Conservation (phyloP, 805 yeast genomes). For the Candida pini region DNA sequence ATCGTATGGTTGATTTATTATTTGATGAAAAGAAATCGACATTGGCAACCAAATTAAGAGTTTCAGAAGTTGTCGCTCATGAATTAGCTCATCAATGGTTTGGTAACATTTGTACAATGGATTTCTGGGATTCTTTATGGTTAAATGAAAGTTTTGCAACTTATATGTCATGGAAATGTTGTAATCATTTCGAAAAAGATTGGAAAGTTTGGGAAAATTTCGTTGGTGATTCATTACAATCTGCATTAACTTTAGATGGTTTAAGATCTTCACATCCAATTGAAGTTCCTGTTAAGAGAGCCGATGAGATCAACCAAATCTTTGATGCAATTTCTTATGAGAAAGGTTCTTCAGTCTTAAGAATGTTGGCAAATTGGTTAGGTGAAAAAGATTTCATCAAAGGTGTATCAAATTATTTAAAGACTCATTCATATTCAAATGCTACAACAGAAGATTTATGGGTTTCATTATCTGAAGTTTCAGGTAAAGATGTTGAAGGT, state of each 20-base stretch:
- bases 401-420: constrained; percentile 69
- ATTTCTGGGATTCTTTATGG: constrained; percentile 93
- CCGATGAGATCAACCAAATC: constrained; percentile 75
- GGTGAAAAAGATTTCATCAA: constrained; percentile 65
- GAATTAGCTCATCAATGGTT: constrained; percentile 95
- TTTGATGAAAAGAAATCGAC: constrained; percentile 44
- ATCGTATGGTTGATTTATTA: constrained; percentile 52
- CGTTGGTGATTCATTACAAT: constrained; percentile 49
- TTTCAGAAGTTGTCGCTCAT: constrained; percentile 78
- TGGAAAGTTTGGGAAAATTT: constrained; percentile 75
- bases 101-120: constrained; percentile 86
- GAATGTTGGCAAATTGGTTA: constrained; percentile 69
- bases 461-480: constrained; percentile 56
- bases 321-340: constrained; percentile 80
- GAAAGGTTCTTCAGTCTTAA: constrained; percentile 73
- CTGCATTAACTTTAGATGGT: constrained; percentile 50
- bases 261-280: constrained; percentile 73
- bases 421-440: constrained; percentile 58
- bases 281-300: constrained; percentile 78
- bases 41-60: constrained; percentile 56
- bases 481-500: constrained; percentile 56
- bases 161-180: constrained; percentile 73
- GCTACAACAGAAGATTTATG: constrained; percentile 73
- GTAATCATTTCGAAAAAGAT: constrained; percentile 65
- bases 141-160: constrained; percentile 89